phyloP scores from a whole-genome alignment of 2,329 filamentous ascomycete genomes.

The Fusarium secorum region DNA sequence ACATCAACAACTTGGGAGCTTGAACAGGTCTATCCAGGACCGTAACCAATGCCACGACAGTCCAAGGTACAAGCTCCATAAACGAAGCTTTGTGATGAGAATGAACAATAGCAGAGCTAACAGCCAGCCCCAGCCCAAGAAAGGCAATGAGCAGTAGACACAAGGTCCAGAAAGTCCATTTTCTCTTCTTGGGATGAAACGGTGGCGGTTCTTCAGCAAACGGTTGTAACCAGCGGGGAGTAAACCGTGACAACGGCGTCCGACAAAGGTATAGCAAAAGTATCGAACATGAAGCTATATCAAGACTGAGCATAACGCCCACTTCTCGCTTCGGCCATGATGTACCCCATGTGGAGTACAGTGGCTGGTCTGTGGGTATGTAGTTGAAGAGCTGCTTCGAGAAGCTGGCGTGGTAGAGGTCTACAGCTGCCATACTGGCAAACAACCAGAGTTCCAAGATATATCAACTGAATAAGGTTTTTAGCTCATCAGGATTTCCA shows the following conservation, averaged over 20 bases:
- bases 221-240: slow-evolving; percentile 53
- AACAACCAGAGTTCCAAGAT: background rate
- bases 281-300: slow-evolving; percentile 42
- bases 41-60: slow-evolving; percentile 48
- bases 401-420: slow-evolving; percentile 20
- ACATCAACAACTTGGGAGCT: slow-evolving; percentile 52
- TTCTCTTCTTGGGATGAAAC: slow-evolving; percentile 34
- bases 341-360: background rate
- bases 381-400: slow-evolving; percentile 18
- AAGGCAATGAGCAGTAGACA: slow-evolving; percentile 46
- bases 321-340: slow-evolving; percentile 16
- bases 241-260: slow-evolving; percentile 37
- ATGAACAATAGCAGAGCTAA: slow-evolving; percentile 43
- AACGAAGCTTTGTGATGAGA: slow-evolving; percentile 41
- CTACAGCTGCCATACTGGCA: slow-evolving; percentile 20
- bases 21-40: slow-evolving; percentile 50
- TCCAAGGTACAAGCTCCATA: slow-evolving; percentile 53
- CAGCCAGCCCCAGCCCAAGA: slow-evolving; percentile 47
- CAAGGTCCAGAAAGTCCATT: slow-evolving; percentile 53
- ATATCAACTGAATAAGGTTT: background rate
- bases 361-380: background rate
- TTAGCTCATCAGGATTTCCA: slow-evolving; percentile 6
- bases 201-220: slow-evolving; percentile 53
- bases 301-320: slow-evolving; percentile 32
- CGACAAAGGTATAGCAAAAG: slow-evolving; percentile 43